phyloP scores from a whole-genome alignment of 2,329 filamentous ascomycete species.

The Dendryphion nanum region DNA sequence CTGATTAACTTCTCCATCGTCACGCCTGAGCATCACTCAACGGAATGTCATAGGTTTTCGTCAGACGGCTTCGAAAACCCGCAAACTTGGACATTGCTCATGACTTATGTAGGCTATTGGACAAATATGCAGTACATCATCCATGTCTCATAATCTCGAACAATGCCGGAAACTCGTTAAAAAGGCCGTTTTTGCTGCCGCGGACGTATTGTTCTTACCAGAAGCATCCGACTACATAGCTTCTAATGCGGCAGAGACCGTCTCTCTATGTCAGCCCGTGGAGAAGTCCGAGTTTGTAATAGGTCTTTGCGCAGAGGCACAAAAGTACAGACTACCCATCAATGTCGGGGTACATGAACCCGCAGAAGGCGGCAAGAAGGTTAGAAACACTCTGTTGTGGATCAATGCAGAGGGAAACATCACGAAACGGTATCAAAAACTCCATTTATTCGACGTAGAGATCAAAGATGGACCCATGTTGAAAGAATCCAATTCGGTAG shows the following conservation, averaged over 20 bases:
- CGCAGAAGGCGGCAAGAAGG: slow-evolving; percentile 46
- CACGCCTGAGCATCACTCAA: too few species aligned
- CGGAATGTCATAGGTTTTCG: too few species aligned
- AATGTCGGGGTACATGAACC: slow-evolving; percentile 78
- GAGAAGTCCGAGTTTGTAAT: slow-evolving; percentile 69
- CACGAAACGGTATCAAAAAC: slow-evolving; percentile 73
- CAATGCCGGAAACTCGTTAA: slow-evolving; percentile 72
- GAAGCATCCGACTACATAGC: slow-evolving; percentile 90
- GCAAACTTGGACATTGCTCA: too few species aligned
- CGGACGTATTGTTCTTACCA: slow-evolving; percentile 85
- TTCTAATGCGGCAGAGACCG: slow-evolving; percentile 63
- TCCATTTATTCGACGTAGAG: slow-evolving; percentile 82
- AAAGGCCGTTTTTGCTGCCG: slow-evolving; percentile 72
- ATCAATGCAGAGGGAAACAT: slow-evolving; percentile 62
- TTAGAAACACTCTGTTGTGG: slow-evolving; percentile 67
- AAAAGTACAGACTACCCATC: slow-evolving; percentile 63
- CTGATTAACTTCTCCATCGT: too few species aligned
- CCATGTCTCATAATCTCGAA: slow-evolving; percentile 73
- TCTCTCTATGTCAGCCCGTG: slow-evolving; percentile 68
- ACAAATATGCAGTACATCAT: slow-evolving; percentile 83
- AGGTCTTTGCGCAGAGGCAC: slow-evolving; percentile 70
- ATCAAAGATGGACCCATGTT: slow-evolving; percentile 57
- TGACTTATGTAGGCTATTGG: slow-evolving; percentile 88
- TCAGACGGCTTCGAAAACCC: too few species aligned
- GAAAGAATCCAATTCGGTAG: slow-evolving; percentile 66